Evolutionary conservation across 805 yeast species (phyloP).

Genomic region (Myxozyma sirexii): DNA sequence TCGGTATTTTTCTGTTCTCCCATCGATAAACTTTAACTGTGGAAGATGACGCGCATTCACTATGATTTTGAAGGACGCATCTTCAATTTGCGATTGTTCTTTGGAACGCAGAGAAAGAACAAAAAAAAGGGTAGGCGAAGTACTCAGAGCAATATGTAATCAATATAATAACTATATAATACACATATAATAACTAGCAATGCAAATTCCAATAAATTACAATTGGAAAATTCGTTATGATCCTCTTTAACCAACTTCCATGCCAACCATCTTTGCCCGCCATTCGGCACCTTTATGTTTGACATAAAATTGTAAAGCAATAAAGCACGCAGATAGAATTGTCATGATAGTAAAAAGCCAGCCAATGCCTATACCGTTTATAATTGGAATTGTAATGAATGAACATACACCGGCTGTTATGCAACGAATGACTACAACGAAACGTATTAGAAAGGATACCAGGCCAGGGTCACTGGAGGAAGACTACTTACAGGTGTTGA

Average conservation of each 20-base stretch:
- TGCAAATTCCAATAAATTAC: too few species aligned
- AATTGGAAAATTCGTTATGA: too few species aligned
- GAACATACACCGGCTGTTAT: conserved; percentile 74
- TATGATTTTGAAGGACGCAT: background rate
- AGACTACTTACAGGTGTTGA: conserved; percentile 64
- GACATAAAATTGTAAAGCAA: conserved; percentile 28
- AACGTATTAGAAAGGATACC: too few species aligned
- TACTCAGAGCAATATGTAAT: too few species aligned
- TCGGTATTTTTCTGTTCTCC: background rate
- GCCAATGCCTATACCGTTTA: conserved; percentile 69
- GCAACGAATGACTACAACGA: conserved; percentile 59
- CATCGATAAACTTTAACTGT: conserved; percentile 8
- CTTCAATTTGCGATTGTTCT: too few species aligned
- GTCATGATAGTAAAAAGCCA: conserved; percentile 68
- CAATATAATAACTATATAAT: too few species aligned
- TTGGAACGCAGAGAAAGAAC: too few species aligned
- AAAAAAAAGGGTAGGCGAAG: too few species aligned
- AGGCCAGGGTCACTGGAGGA: too few species aligned
- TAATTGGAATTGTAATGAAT: conserved; percentile 71
- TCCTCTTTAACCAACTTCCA: conserved; percentile 18
- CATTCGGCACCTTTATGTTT: conserved; percentile 23
- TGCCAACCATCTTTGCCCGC: conserved; percentile 19
- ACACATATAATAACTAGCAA: too few species aligned
- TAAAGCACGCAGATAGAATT: conserved; percentile 43
- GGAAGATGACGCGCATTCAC: background rate